These are phyloP conservation scores for Trichopus zeylanicus DNA, from an alignment of 116 monocot genomes.

Conservation along the genomic window DNA sequence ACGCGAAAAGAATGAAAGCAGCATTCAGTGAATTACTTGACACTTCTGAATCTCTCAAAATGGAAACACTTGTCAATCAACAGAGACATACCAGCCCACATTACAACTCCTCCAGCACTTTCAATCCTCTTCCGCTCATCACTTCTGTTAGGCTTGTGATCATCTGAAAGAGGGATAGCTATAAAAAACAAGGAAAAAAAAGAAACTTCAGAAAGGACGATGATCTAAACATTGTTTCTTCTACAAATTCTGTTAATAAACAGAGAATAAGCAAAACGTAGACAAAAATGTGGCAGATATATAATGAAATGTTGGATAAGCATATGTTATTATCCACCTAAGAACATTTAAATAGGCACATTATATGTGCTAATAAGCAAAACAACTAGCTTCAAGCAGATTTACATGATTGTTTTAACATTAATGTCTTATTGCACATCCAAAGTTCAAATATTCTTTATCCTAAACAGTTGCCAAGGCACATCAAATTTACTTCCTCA, in stretches of 20 bases:
- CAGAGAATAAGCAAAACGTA: neutral
- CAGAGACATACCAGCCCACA: constrained; percentile 81
- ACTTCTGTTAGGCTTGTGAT: constrained; percentile 96
- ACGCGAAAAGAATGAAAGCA: too few relatives aligned
- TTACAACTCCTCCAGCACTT: constrained; percentile 85
- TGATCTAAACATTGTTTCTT: too few relatives aligned
- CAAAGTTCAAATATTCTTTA: neutral
- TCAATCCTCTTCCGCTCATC: constrained; percentile 94
- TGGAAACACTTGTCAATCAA: neutral
- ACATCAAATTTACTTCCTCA: neutral
- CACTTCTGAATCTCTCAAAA: neutral
- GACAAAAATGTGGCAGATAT: neutral
- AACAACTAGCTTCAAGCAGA: too few relatives aligned
- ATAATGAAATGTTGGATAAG: neutral
- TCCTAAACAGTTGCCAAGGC: neutral
- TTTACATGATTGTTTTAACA: neutral
- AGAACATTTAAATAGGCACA: too few relatives aligned
- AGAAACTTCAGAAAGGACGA: neutral
- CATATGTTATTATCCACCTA: too few relatives aligned
- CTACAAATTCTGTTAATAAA: too few relatives aligned
- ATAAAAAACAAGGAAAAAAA: constrained; percentile 12
- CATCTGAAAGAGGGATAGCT: constrained; percentile 89
- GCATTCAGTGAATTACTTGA: neutral
- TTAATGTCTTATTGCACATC: too few relatives aligned
- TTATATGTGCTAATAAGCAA: too few relatives aligned